A percentile compares a stretch with the other conserved stretches of the same genome.
Evolutionary conservation across 805 yeast genomes (phyloP).

Genomic region (Saturnispora mendoncae): DNA sequence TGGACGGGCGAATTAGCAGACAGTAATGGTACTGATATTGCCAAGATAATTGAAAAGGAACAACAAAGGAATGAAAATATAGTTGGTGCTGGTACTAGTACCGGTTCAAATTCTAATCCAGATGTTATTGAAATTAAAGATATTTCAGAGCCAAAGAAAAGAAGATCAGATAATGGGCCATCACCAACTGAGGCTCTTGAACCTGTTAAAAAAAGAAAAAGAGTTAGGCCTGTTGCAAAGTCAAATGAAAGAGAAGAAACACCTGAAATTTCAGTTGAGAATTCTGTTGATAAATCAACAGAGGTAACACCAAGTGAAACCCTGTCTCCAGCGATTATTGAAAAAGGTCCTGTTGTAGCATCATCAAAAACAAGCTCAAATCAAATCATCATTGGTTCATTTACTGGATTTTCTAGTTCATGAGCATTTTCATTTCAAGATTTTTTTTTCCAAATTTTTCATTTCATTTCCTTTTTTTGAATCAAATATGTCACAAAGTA

Average conservation of each 20-base stretch:
- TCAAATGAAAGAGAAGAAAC: too few relatives aligned
- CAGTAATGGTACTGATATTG: neutral
- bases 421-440: neutral
- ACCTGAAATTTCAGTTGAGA: too few relatives aligned
- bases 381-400: slow-evolving; percentile 15
- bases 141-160: neutral
- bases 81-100: neutral
- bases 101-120: too few relatives aligned
- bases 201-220: slow-evolving; percentile 1
- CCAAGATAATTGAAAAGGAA: neutral
- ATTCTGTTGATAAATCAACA: too few relatives aligned
- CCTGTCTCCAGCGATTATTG: too few relatives aligned
- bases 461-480: neutral
- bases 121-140: neutral
- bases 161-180: neutral
- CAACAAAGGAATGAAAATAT: neutral
- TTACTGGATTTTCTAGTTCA: slow-evolving; percentile 9
- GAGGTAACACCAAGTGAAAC: too few relatives aligned
- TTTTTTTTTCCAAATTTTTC: neutral
- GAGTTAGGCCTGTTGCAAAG: too few relatives aligned
- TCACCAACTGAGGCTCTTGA: neutral
- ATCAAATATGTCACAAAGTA: neutral
- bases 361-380: slow-evolving; percentile 10
- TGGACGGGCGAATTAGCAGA: slow-evolving; percentile 87
- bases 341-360: slow-evolving; percentile 13